Evolutionary conservation across 768 basidiomycete species (phyloP).

Genomic region (Leccinum longicurvipes): DNA sequence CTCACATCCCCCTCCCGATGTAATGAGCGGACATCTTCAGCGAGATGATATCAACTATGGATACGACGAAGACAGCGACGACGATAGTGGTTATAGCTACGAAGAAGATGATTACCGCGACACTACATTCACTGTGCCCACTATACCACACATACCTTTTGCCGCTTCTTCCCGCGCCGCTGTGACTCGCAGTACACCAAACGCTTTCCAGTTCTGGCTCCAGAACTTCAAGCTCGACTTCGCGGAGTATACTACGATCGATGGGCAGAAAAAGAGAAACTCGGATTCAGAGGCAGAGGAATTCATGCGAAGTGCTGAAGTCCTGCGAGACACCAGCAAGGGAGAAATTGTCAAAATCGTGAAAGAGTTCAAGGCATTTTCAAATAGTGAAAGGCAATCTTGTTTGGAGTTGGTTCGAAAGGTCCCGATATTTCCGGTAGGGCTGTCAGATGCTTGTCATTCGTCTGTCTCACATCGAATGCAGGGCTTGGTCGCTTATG

Average conservation of each 20-base stretch:
- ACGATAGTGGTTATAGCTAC: neutral
- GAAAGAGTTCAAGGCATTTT: slow-evolving; percentile 13
- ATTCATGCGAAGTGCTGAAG: slow-evolving; percentile 3
- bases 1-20: slow-evolving; percentile 1
- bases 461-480: slow-evolving; percentile 3
- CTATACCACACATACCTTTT: neutral
- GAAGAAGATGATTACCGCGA: neutral
- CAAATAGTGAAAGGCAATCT: neutral
- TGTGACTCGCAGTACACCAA: neutral
- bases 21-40: neutral
- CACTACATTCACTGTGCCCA: neutral
- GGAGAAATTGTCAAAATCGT: slow-evolving; percentile 18
- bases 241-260: slow-evolving; percentile 17
- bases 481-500: slow-evolving; percentile 29
- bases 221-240: neutral
- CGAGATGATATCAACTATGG: neutral
- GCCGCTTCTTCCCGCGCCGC: neutral
- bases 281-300: neutral
- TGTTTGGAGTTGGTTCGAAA: slow-evolving; percentile 16
- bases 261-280: slow-evolving; percentile 8
- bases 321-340: slow-evolving; percentile 14
- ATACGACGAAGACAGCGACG: neutral
- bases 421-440: slow-evolving; percentile 25
- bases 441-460: neutral
- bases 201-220: slow-evolving; percentile 18